A percentile compares a stretch with the other conserved stretches of the same genome.
Evolutionary conservation across 2,329 filamentous ascomycete genomes (phyloP).

Genomic region (Zasmidium angulare): DNA sequence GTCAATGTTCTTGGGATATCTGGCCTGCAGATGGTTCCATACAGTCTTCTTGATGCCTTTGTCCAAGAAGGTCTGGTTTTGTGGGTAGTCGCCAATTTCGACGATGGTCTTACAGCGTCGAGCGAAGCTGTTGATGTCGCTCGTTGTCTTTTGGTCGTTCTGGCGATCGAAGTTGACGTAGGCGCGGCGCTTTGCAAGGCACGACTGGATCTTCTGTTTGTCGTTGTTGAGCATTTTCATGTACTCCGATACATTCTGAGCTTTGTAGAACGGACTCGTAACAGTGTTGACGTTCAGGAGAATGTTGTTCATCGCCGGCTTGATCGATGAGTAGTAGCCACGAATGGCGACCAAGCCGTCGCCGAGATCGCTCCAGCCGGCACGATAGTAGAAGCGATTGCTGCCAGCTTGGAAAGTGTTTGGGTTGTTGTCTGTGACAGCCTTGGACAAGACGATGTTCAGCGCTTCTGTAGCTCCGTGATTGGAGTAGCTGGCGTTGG

Average conservation of each 20-base stretch:
- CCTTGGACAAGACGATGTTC: conserved; percentile 22
- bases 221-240: not conserved
- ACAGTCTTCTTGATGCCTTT: not conserved
- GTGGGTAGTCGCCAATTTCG: not conserved
- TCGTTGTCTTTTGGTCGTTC: not conserved
- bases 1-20: not conserved
- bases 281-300: conserved; percentile 24
- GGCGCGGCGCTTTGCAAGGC: conserved; percentile 1
- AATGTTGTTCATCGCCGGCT: conserved; percentile 5
- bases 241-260: not conserved
- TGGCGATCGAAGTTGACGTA: conserved; percentile 10
- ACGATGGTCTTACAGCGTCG: conserved; percentile 7
- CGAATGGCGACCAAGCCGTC: conserved; percentile 6
- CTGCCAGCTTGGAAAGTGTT: conserved; percentile 16
- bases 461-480: conserved; percentile 14
- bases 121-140: not conserved
- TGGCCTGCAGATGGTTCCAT: conserved; percentile 2
- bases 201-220: not conserved
- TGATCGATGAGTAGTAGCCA: conserved; percentile 15
- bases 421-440: conserved; percentile 2
- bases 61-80: not conserved
- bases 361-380: conserved; percentile 7
- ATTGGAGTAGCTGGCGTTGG: conserved; percentile 7
- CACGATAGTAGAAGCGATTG: conserved; percentile 24
- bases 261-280: conserved; percentile 17